These are phyloP conservation scores for Kwoniella europaea DNA, from an alignment of 768 basidiomycete genomes.

Conservation along the genomic window DNA sequence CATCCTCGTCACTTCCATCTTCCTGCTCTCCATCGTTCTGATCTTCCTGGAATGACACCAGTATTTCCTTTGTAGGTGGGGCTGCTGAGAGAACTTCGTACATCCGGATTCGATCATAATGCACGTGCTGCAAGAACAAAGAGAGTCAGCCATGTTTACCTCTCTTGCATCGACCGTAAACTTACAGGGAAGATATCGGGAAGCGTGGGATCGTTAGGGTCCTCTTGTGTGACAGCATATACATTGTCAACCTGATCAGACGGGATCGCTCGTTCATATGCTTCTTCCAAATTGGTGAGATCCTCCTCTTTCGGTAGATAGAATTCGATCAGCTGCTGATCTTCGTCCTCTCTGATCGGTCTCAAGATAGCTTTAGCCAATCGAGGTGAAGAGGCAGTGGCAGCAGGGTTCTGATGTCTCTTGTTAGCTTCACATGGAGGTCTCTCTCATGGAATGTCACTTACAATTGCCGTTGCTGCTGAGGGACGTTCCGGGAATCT, in stretches of 20 bases:
- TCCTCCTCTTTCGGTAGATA: slow-evolving; percentile 49
- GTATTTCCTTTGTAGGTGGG: slow-evolving; percentile 38
- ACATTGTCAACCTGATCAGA: slow-evolving; percentile 34
- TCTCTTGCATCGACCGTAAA: not conserved
- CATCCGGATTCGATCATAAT: slow-evolving; percentile 41
- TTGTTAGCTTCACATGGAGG: not conserved
- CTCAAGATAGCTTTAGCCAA: slow-evolving; percentile 42
- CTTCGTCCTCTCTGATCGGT: slow-evolving; percentile 41
- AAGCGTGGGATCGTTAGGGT: slow-evolving; percentile 27
- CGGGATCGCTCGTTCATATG: slow-evolving; percentile 31
- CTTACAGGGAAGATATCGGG: slow-evolving; percentile 34
- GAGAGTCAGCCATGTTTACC: not conserved
- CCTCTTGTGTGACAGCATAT: slow-evolving; percentile 30
- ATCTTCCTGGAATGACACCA: slow-evolving; percentile 47
- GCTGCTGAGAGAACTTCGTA: slow-evolving; percentile 48
- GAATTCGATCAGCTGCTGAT: slow-evolving; percentile 46
- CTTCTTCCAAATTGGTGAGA: slow-evolving; percentile 30
- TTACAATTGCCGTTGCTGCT: slow-evolving; percentile 41
- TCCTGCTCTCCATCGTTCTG: slow-evolving; percentile 4
- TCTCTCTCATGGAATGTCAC: slow-evolving; percentile 4
- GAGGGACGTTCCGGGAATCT: slow-evolving; percentile 53
- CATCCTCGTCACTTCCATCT: not conserved
- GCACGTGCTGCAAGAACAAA: slow-evolving; percentile 28
- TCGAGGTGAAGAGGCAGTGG: slow-evolving; percentile 35
- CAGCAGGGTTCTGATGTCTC: slow-evolving; percentile 28